Conservation (phyloP, 768 basidiomycete species). For the Pisolithus orientalis region DNA sequence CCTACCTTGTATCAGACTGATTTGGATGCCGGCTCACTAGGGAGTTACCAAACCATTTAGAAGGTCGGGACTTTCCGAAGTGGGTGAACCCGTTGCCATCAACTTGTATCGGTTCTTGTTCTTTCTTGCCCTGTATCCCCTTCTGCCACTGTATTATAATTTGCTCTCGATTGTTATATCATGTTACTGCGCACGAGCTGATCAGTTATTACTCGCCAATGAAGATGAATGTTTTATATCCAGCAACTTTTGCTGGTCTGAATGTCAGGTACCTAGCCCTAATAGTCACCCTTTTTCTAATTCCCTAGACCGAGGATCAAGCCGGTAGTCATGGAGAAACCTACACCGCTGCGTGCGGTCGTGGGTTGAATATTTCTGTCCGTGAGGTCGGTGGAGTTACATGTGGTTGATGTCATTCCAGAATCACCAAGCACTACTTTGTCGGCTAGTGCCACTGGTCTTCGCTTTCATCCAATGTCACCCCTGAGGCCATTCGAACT, state of each 20-base stretch:
- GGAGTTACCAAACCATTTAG: slow-evolving; percentile 27
- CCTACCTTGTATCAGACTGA: neutral
- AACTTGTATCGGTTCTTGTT: slow-evolving; percentile 21
- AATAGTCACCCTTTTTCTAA: neutral
- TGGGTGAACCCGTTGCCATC: slow-evolving; percentile 9
- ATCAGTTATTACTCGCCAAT: neutral
- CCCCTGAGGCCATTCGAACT: slow-evolving; percentile 84
- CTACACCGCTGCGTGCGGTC: no score
- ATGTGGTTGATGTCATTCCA: neutral
- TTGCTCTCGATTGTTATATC: neutral
- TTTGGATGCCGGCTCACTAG: slow-evolving; percentile 6
- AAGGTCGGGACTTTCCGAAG: slow-evolving; percentile 3
- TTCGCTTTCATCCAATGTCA: slow-evolving; percentile 19
- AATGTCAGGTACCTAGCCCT: neutral
- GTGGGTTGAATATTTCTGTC: neutral
- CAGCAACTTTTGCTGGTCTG: neutral
- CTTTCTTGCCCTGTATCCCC: neutral
- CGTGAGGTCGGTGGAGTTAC: neutral
- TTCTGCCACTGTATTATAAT: neutral
- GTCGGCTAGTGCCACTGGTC: neutral
- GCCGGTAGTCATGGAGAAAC: no score
- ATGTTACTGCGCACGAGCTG: neutral
- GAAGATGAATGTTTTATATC: neutral
- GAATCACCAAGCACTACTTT: neutral
- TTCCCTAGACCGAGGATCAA: no score